Base-by-base conservation (phyloP, 805 yeast genomes). In the Spathaspora passalidarum region DNA sequence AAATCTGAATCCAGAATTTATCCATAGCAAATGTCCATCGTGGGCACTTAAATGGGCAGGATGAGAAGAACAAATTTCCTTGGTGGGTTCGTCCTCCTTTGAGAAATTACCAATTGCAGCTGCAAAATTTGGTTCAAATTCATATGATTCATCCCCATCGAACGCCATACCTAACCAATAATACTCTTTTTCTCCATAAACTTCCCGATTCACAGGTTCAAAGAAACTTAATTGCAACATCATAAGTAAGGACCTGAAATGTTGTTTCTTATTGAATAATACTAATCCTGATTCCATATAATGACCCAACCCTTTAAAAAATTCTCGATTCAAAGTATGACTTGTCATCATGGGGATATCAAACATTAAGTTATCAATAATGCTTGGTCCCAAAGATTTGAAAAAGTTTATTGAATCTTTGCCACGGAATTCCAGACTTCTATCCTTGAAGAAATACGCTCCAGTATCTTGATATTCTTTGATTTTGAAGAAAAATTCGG, bases 1-100 rank as follows among this genome's bases (percentile, higher is more conserved):
- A 46, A 59, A 68, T 20, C 61, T 53, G 51, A 64, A 70, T 1
- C 76, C 76, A 1, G 75, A 69, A 48, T 72, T 72, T 46, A 72
- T 58, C 76, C 76, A 72, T 17, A 65, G 51, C n/a, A 71, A 49
- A n/a, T 63, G 49, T 25, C 57, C 62, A 16, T 67, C 73, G 21
- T 61, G 63, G 10, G 57, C 60, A 45, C 55, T 58, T 11, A 72
- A 57, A 51, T 72, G 76, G 2, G 72, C 76, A 0, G 76, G 76
- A 46, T 72, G 76, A 0, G 72, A 59, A 2, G 71, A 61, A 47
- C 76, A 72, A 18, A 69, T 42, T 46, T 69, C 74, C 34, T 32
- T 44, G 5, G 64, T 45, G 11, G 65, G 55, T 21, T 62, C 61
- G n/a, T 37, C 20, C 18, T 43, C 54, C 4, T 67, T 64, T n/a